These are phyloP conservation scores for Lolium rigidum DNA, from an alignment of 176 grass and related monocot species.

Conservation along the genomic window DNA sequence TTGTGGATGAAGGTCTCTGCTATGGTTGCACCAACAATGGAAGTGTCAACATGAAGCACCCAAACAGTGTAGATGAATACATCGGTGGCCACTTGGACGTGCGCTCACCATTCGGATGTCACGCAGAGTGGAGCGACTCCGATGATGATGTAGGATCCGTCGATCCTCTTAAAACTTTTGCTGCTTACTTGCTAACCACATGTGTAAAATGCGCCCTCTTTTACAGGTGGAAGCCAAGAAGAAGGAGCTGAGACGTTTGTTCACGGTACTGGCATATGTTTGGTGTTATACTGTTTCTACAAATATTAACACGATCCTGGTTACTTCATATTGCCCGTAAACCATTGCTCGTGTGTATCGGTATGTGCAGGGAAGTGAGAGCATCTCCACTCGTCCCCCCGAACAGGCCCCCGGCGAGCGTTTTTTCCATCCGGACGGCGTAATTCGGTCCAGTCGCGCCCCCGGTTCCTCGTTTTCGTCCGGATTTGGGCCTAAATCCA, in stretches of 20 bases:
- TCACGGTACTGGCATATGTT: not conserved
- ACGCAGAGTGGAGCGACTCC: not conserved
- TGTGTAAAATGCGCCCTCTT: not conserved
- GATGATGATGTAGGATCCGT: not conserved
- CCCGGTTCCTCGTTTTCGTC: no score
- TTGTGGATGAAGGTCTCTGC: not conserved
- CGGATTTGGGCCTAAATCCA: no score
- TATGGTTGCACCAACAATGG: constrained; percentile 10
- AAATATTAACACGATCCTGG: not conserved
- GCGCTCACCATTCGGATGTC: not conserved
- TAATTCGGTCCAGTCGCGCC: no score
- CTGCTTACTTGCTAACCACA: not conserved
- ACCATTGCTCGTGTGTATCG: constrained; percentile 5
- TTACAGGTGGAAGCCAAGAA: constrained; percentile 6
- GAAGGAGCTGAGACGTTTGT: not conserved
- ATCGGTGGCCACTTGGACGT: not conserved
- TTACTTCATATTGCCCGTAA: not conserved
- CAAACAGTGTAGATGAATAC: not conserved
- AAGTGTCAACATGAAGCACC: constrained; percentile 18
- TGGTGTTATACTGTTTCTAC: not conserved
- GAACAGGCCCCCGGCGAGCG: no score
- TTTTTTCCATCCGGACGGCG: no score
- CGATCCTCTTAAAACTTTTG: not conserved
- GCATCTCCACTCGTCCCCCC: no score
- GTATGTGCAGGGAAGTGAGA: not conserved